phyloP scores from a whole-genome alignment of 148 eudicot species.

The Persicaria tinctoria region DNA sequence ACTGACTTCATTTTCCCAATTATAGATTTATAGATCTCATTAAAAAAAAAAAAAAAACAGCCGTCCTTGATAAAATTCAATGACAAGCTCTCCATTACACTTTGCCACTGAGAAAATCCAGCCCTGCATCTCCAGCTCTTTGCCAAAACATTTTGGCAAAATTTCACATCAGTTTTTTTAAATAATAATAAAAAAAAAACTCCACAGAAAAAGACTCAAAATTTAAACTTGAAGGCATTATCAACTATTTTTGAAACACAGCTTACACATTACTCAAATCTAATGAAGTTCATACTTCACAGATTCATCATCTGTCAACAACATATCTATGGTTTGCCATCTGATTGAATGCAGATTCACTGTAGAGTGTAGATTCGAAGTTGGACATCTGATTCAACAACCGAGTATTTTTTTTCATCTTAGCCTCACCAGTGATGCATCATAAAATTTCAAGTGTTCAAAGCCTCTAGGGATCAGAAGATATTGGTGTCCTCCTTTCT shows the following conservation, averaged over 20 bases:
- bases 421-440: background rate
- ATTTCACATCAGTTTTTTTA: background rate
- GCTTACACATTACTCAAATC: background rate
- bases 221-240: background rate
- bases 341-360: background rate
- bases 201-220: too few species aligned
- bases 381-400: background rate
- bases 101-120: background rate
- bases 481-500: conserved; percentile 4
- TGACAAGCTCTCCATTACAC: conserved; percentile 7
- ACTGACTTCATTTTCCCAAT: background rate
- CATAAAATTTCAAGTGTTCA: background rate
- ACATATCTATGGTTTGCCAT: background rate
- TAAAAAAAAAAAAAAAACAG: background rate
- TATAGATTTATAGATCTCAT: too few species aligned
- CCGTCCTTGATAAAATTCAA: background rate
- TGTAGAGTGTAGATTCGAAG: background rate
- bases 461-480: background rate
- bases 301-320: background rate
- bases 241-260: background rate
- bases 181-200: too few species aligned
- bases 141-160: background rate
- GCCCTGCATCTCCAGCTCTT: background rate
- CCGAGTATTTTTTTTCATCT: background rate
- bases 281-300: background rate